Base-by-base conservation (phyloP, 345 rosid genomes). In the Lepidium sativum region DNA sequence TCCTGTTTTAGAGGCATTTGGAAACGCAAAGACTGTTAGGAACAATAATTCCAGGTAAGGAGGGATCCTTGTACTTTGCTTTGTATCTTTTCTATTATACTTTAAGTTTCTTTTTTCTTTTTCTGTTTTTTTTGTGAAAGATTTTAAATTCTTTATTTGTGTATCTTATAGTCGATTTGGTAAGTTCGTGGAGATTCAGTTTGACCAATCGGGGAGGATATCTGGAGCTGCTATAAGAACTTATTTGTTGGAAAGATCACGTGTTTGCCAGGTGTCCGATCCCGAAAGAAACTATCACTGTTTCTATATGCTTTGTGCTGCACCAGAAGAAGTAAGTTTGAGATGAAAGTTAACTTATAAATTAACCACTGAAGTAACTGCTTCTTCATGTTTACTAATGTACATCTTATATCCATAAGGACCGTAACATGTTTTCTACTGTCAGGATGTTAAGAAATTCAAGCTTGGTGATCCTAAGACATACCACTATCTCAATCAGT, bases 141-240 rank as follows among this genome's bases (percentile, higher is more conserved):
- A 32, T 42, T 45, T 53, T 6, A 21, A 67, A 12, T 20, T 38
- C 23, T 37, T 49, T 21, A 16, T 54, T 50, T 12, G 33, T 52
- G 29, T 40, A 53, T 77, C 67, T 62, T 71, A 72, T 67, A 94
- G 99, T 82, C 97, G 97, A 51, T 94, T 94, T 63, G 99, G 99
- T 83, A 91, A 94, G 87, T 91, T 94, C 54, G 99, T 94, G 86
- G 99, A 94, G 86, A 82, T 94, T 78, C 99, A 94, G 69, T 94
- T 94, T 80, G 97, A 94, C 72, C 77, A 57, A 54, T 67, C 68
- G 27, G 97, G 97, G 79, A 86, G 82, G 75, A 91, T 94, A 78
- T 94, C 97, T 4, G 99, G 99, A 73, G 99, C 99, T 80, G 99
- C 99, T 12, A 82, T 94, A 74, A 81, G 97, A 80, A 94, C 99